Percentiles rank a stretch among this genome's conserved stretches.
Conservation (phyloP, 1,284 basidiomycete species). For the Phellopilus nigrolimitatus region DNA sequence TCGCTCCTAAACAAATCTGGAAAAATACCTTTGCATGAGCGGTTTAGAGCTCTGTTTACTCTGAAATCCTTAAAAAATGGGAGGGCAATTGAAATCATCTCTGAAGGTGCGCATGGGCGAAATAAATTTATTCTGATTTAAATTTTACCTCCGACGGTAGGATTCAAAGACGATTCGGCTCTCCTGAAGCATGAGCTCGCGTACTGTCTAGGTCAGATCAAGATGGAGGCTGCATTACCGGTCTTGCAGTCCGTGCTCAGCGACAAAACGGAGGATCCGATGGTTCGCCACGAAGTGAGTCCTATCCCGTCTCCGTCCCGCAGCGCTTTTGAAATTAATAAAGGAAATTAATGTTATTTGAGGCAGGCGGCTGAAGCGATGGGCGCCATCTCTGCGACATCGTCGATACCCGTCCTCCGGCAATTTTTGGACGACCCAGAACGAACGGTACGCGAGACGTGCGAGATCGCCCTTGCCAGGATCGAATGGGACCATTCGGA, state of each 20-base stretch:
- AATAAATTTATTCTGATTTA: slow-evolving; percentile 6
- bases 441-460: slow-evolving; percentile 90
- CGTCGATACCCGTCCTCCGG: slow-evolving; percentile 68
- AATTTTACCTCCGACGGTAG: slow-evolving; percentile 36
- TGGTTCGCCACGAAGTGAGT: slow-evolving; percentile 94
- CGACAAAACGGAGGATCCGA: slow-evolving; percentile 76
- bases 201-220: slow-evolving; percentile 95
- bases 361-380: slow-evolving; percentile 92
- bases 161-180: slow-evolving; percentile 83
- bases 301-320: slow-evolving; percentile 1
- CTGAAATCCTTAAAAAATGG: slow-evolving; percentile 84
- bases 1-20: slow-evolving; percentile 76
- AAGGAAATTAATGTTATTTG: not conserved
- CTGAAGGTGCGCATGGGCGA: slow-evolving; percentile 52
- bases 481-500: slow-evolving; percentile 90
- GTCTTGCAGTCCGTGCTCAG: slow-evolving; percentile 75
- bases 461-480: slow-evolving; percentile 94
- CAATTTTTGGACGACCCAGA: slow-evolving; percentile 74
- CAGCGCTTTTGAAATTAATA: not conserved
- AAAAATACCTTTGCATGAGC: slow-evolving; percentile 75
- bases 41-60: slow-evolving; percentile 92
- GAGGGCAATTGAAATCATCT: slow-evolving; percentile 80
- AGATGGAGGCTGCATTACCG: slow-evolving; percentile 69
- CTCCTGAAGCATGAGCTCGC: slow-evolving; percentile 96
- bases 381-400: slow-evolving; percentile 81